phyloP scores from a whole-genome alignment of 78 protist species.

The Corallochytrium limacisporum region DNA sequence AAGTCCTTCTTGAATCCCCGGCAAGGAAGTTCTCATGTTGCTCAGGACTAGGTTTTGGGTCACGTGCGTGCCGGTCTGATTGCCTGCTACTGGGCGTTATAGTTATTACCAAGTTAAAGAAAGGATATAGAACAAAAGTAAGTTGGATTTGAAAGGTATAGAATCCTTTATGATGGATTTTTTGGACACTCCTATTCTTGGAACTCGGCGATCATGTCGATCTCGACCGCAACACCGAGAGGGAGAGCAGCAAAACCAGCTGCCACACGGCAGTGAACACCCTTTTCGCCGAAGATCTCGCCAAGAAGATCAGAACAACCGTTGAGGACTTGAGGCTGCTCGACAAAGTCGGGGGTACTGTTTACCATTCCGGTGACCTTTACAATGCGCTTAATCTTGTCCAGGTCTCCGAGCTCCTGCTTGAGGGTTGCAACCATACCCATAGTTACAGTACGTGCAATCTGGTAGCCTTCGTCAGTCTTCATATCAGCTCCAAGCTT shows the following conservation, averaged over 20 bases:
- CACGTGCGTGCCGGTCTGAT: too few relatives aligned
- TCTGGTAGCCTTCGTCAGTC: background rate
- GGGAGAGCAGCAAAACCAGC: constrained; percentile 13
- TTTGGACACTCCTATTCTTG: background rate
- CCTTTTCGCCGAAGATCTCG: background rate
- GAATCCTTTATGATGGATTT: too few relatives aligned
- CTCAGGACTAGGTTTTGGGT: too few relatives aligned
- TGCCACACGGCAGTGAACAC: constrained; percentile 11
- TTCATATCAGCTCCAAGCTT: background rate
- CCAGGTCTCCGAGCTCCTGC: background rate
- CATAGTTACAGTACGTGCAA: background rate
- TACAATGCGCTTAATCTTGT: background rate
- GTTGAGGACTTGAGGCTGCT: constrained; percentile 7
- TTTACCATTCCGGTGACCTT: constrained; percentile 20
- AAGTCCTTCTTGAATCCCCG: too few relatives aligned
- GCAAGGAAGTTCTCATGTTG: too few relatives aligned
- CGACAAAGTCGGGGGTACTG: constrained; percentile 9
- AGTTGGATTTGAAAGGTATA: too few relatives aligned
- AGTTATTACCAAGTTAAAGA: too few relatives aligned
- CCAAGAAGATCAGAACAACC: constrained; percentile 7
- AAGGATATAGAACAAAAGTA: too few relatives aligned
- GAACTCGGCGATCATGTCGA: constrained; percentile 14
- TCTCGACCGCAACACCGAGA: constrained; percentile 12
- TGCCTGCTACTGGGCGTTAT: too few relatives aligned
- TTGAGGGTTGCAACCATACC: background rate